Evolutionary conservation across 2,329 filamentous ascomycete species (phyloP), one percentile per base, ranked within the genome.

Genomic region (Neopestalotiopsis sp.): DNA sequence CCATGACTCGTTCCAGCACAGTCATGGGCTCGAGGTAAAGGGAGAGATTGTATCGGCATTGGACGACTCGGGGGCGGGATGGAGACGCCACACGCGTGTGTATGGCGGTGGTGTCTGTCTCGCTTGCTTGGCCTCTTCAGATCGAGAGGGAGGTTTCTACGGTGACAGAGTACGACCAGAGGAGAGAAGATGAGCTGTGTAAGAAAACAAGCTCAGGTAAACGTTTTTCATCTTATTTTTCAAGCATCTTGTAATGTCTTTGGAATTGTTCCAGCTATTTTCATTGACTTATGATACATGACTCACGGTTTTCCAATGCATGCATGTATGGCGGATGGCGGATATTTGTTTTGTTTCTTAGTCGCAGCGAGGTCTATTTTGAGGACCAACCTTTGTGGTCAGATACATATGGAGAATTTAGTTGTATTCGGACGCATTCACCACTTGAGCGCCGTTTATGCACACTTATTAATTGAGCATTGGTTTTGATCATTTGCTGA

Each of bases 51-150:
- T 88, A 56, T 84, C 84, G 9, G 79, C 84, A 13, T 77, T 84
- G 68, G 83, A 88, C 73, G 80, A 81, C 68, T 78, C 81, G 13
- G 86, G 85, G 4, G 80, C 82, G 20, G 83, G 83, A 57, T 90
- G 87, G 88, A 85, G 82, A 72, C 83, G 86, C 49, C 88, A 90
- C 75, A 90, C 87, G 17, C 83, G 86, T 32, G 87, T 89, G 32
- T 89, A 89, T 71, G 87, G 87, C 34, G 87, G 87, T 69, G 86
- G 87, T 5, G 83, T 86, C 2, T 90, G 88, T 71, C 80, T 88
- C 52, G 86, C 87, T 1, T 90, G 88, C 71, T 79, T 84, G 52
- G 85, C 84, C 9, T 62, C 59, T 12, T 82, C 84, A 10, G 84
- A 82, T 6, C 79, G 78, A 40, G 77, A 79, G 32, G 80, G 82